Percentiles rank a stretch among this genome's conserved stretches.
Evolutionary conservation across 1,284 basidiomycete species (phyloP).

Genomic region (Xanthoconium separans): DNA sequence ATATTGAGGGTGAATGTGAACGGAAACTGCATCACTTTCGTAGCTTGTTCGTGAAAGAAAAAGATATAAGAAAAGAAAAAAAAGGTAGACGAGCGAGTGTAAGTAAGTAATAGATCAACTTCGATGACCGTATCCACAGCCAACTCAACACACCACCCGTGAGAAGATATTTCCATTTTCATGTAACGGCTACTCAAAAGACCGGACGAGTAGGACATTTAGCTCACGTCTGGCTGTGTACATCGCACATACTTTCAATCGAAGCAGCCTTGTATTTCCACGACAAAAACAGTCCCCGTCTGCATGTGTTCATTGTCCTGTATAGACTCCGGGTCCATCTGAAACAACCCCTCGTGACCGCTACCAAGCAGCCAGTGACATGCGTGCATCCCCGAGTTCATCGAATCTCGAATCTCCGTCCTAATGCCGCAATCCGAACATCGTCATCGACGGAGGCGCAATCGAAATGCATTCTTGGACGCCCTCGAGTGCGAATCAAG

Average conservation of each 20-base stretch:
- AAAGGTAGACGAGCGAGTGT: neutral
- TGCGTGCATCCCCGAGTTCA: too few relatives aligned
- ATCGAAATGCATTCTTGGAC: constrained; percentile 74
- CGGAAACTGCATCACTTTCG: constrained; percentile 50
- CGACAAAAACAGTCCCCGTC: too few relatives aligned
- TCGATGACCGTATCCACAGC: neutral
- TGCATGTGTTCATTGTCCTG: too few relatives aligned
- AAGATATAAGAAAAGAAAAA: neutral
- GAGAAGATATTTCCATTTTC: constrained; percentile 1
- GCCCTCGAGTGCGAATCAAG: constrained; percentile 60
- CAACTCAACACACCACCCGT: neutral
- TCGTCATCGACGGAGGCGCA: constrained; percentile 44
- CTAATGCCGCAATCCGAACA: neutral
- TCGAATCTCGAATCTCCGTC: neutral
- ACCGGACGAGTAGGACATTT: too few relatives aligned
- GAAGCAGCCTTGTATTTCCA: too few relatives aligned
- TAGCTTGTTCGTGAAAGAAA: constrained; percentile 18
- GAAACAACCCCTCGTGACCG: too few relatives aligned
- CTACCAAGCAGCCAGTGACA: too few relatives aligned
- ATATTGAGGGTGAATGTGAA: constrained; percentile 66
- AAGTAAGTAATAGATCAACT: neutral
- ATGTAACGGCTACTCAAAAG: neutral
- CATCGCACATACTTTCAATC: too few relatives aligned
- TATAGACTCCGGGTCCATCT: too few relatives aligned
- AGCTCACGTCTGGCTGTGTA: too few relatives aligned